Base-by-base conservation (phyloP, 331 rosid species). In the Acacia pycnantha region DNA sequence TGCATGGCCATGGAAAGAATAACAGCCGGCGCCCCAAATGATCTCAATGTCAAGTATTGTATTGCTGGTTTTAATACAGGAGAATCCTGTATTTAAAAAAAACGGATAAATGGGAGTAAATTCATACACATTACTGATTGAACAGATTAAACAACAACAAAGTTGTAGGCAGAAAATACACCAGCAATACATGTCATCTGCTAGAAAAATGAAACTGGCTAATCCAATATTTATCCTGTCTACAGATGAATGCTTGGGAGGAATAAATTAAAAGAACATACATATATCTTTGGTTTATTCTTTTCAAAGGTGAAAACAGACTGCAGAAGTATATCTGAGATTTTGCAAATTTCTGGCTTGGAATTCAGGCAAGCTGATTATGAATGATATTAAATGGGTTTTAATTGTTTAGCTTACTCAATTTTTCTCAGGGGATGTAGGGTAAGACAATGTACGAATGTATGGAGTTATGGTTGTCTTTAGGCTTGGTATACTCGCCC, bases 11-110 rank as follows among this genome's bases (percentile, higher is more conserved):
- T 81, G 8, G 95, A 91, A 53, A 93, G 86, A 88, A 93, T 84
- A 83, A 91, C 92, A 4, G 95, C 94, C 12, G 97, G 97, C 47
- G 97, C 94, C 72, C 95, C 97, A 48, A 89, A 87, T 3, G 97
- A 85, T 79, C 97, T 89, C 88, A 93, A 78, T 69, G 78, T 91
- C 84, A 93, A 85, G 86, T 93, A 93, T 66, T 81, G 90, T 58
- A 81, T 80, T 21, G 95, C 97, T 7, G 95, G 94, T 67, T 81
- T 91, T 70, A 92, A 80, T 93, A 92, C 88, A 0, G 93, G 91
- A 11, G 95, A 92, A 83, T 87, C 82, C 97, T 92, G 86, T 51
- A 86, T 21, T 76, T 8, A 13, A 13, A 1, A 70, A 79, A 61
- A 13, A 19, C 4, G 69, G 53, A 47, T 27, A 14, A 11, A 70